A percentile compares a stretch with the other conserved stretches of the same genome.
These are phyloP conservation scores for Alternaria panax DNA, from an alignment of 2,329 filamentous ascomycete genomes.

Conservation along the genomic window DNA sequence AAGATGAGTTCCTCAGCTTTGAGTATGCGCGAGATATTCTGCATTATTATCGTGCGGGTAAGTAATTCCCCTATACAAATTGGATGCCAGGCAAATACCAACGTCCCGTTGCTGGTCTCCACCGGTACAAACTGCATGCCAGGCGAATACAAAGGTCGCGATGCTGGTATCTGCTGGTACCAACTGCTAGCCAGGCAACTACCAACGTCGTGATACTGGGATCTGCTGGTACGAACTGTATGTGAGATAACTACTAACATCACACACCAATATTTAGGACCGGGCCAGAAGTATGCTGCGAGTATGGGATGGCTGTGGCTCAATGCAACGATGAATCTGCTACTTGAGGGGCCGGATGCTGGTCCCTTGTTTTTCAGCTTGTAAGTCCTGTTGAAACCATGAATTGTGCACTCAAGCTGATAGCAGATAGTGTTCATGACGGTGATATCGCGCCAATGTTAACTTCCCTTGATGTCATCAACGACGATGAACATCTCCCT, in stretches of 20 bases:
- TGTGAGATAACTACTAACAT: not conserved
- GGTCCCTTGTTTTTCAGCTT: conserved; percentile 66
- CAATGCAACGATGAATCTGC: conserved; percentile 56
- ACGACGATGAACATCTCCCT: conserved; percentile 55
- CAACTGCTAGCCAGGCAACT: too few relatives aligned
- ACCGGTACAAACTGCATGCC: too few relatives aligned
- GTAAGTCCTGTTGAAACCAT: conserved; percentile 37
- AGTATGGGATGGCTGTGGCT: conserved; percentile 66
- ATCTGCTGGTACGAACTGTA: too few relatives aligned
- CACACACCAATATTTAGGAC: conserved; percentile 47
- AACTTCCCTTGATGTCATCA: conserved; percentile 50
- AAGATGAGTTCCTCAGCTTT: conserved; percentile 61
- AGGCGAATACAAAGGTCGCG: too few relatives aligned
- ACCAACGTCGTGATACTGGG: too few relatives aligned
- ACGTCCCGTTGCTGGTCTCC: too few relatives aligned
- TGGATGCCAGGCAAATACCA: too few relatives aligned
- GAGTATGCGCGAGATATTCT: conserved; percentile 66
- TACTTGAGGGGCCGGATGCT: conserved; percentile 48
- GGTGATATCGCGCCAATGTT: conserved; percentile 54
- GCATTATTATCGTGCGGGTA: conserved; percentile 65
- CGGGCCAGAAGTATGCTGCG: conserved; percentile 62
- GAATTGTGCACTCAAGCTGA: not conserved
- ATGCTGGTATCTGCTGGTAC: too few relatives aligned
- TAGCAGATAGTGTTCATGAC: not conserved
- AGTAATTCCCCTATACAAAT: not conserved